Evolutionary conservation across 2,329 filamentous ascomycete genomes (phyloP), one percentile per base, ranked within the genome.

Genomic region (Alternaria arborescens): DNA sequence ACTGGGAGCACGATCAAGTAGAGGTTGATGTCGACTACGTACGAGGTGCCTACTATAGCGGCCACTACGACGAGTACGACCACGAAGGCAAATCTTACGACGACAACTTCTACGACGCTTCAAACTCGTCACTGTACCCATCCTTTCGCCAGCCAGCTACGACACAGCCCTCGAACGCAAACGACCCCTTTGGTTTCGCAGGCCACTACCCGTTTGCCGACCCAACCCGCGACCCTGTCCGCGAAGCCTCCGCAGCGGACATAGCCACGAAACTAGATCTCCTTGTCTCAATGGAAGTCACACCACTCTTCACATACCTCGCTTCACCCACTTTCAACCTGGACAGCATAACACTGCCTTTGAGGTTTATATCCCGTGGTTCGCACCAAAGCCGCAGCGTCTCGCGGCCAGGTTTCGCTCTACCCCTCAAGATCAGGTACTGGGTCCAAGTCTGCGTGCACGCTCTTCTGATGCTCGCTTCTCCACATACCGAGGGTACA

Each of bases 51-150:
- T 59, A 61, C 18, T 68, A 72, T 55, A 69, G 59, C 44, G 61
- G 64, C 0, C 70, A 77, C 54, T 72, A 75, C 61, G 72, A 77
- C 54, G 74, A 75, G 57, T 67, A 77, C 47, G 75, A 78, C 62
- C 70, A 77, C 55, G 75, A 76, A 40, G 74, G 74, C 8, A 55
- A 52, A 16, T 64, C 69, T 52, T 78, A 78, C 66, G 72, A 78
- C 55, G 74, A 77, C 61, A 77, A 77, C 60, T 67, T 73, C 52
- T 78, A 77, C 57, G 65, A 70, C 5, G 68, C 75, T 4, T 60
- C 62, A 14, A 69, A 75, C 34, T 38, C 55, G 6, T 60, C 60
- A 3, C 53, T 78, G 3, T 77, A 77, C 51, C 75, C 75, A 4
- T 61, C 66, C 1, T 73, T 73, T 59, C 65, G 56, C 14, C 68